Percentiles rank a stretch among this genome's conserved stretches.
Conservation (phyloP, 129 eudicot genomes). For the Saussurea involucrata region DNA sequence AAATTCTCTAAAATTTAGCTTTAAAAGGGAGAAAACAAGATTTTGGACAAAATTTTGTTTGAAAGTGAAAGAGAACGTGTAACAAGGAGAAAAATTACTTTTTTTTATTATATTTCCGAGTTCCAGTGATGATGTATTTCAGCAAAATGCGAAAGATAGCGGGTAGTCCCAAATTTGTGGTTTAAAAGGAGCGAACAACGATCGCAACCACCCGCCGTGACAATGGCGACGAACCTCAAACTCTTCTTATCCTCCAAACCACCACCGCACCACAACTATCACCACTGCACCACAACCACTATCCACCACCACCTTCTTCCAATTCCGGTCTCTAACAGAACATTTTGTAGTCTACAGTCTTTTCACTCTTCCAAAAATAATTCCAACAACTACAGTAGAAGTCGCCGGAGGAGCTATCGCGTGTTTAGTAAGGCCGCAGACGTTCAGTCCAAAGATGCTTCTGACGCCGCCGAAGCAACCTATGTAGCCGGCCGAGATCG, state of each 20-base stretch:
- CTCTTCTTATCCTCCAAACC: conserved; percentile 39
- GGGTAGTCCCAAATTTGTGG: conserved; percentile 26
- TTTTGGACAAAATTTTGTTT: no score
- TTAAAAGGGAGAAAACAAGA: no score
- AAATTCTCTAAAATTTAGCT: no score
- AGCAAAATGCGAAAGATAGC: conserved; percentile 17
- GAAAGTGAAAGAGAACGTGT: no score
- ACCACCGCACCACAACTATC: conserved; percentile 20
- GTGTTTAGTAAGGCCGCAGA: conserved; percentile 41
- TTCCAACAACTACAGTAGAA: neutral
- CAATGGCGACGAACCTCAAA: conserved; percentile 34
- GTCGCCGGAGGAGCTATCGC: conserved; percentile 24
- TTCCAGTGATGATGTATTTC: neutral
- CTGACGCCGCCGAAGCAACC: conserved; percentile 36
- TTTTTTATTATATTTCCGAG: no score
- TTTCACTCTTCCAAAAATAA: neutral
- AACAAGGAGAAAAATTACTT: no score
- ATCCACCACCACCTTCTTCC: conserved; percentile 14
- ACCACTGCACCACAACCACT: conserved; percentile 1
- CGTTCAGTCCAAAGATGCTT: conserved; percentile 32
- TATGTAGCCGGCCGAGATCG: conserved; percentile 77
- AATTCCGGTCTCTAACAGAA: conserved; percentile 21
- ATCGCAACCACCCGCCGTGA: conserved; percentile 28
- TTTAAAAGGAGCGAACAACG: conserved; percentile 25
- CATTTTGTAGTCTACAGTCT: conserved; percentile 9